These are phyloP conservation scores for Triticum timopheevii DNA, from an alignment of 176 grass and related monocot species.

Conservation along the genomic window DNA sequence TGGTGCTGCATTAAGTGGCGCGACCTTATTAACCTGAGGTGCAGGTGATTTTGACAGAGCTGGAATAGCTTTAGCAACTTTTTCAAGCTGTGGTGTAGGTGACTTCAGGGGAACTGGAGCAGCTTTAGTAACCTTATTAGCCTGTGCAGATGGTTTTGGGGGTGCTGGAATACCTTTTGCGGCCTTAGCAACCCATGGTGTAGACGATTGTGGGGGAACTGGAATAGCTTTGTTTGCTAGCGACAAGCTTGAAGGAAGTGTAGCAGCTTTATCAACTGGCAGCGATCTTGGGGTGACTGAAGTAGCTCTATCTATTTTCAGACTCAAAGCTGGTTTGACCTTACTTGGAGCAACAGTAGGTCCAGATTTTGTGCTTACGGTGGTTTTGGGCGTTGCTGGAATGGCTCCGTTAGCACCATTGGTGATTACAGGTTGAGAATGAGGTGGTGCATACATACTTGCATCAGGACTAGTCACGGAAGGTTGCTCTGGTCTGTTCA, in stretches of 20 bases:
- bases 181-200: not conserved
- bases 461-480: slow-evolving; percentile 28
- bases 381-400: slow-evolving; percentile 21
- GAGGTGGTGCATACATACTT: slow-evolving; percentile 16
- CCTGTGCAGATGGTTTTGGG: slow-evolving; percentile 10
- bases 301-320: slow-evolving; percentile 31
- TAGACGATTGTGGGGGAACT: not conserved
- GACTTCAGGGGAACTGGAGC: slow-evolving; percentile 14
- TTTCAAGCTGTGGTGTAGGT: slow-evolving; percentile 38
- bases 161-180: slow-evolving; percentile 14
- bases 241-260: not conserved
- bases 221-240: slow-evolving; percentile 6
- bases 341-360: slow-evolving; percentile 22
- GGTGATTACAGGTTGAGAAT: slow-evolving; percentile 14
- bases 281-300: not conserved
- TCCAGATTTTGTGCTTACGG: slow-evolving; percentile 29
- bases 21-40: slow-evolving; percentile 30
- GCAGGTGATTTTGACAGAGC: slow-evolving; percentile 15
- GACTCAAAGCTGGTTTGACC: slow-evolving; percentile 28
- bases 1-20: slow-evolving; percentile 20
- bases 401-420: slow-evolving; percentile 9
- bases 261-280: slow-evolving; percentile 33
- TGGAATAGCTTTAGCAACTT: slow-evolving; percentile 34
- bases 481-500: slow-evolving; percentile 25
- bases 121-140: slow-evolving; percentile 28